These are phyloP conservation scores for Penicillium crystallinum DNA, from an alignment of 495 filamentous ascomycete species.

Conservation along the genomic window DNA sequence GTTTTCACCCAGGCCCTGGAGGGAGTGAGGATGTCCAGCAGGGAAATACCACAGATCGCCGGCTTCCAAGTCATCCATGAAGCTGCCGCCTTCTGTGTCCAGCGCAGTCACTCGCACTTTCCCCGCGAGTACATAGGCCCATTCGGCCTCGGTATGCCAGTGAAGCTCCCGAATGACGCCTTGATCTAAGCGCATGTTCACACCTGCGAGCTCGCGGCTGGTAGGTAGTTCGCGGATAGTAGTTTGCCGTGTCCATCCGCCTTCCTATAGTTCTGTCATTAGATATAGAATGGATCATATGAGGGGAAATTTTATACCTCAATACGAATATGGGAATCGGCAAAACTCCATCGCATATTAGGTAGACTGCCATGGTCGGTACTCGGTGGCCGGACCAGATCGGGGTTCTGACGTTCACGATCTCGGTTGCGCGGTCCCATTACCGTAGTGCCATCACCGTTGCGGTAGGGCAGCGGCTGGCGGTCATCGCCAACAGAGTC, in stretches of 20 bases:
- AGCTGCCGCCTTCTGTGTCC: constrained; percentile 62
- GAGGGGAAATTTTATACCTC: constrained; percentile 36
- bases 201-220: constrained; percentile 57
- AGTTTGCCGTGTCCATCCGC: constrained; percentile 64
- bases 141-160: constrained; percentile 70
- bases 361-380: constrained; percentile 58
- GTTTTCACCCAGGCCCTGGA: constrained; percentile 60
- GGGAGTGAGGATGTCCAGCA: constrained; percentile 62
- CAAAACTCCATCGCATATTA: constrained; percentile 65
- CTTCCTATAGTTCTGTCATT: constrained; percentile 40
- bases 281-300: background rate
- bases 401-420: constrained; percentile 58
- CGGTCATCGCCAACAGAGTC: constrained; percentile 53
- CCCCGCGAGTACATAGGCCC: constrained; percentile 59
- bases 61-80: constrained; percentile 63
- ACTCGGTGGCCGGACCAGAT: constrained; percentile 58
- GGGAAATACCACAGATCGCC: constrained; percentile 76
- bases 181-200: constrained; percentile 62
- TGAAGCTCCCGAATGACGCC: constrained; percentile 69
- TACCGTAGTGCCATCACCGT: constrained; percentile 56
- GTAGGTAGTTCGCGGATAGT: constrained; percentile 55
- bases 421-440: constrained; percentile 61
- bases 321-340: constrained; percentile 61
- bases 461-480: constrained; percentile 60
- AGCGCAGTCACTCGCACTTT: constrained; percentile 50